Evolutionary conservation across 345 rosid genomes (phyloP), one percentile per base, ranked within the genome.

Genomic region (Populus simonii): DNA sequence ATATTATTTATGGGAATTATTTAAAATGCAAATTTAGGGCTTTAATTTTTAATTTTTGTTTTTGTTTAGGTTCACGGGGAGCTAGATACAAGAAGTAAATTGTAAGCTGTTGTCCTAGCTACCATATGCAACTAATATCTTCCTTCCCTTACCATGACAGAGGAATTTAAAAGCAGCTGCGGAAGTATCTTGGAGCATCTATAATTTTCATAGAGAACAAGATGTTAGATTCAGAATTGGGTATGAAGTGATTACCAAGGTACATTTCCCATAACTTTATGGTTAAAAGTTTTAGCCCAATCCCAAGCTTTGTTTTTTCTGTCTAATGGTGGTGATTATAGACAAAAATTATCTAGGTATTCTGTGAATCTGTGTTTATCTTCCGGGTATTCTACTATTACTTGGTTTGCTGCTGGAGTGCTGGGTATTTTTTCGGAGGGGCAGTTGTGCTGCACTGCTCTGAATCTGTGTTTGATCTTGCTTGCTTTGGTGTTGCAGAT

Each of bases 151-250:
- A 18, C 70, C 38, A 49, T 84, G 74, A 72, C 93, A 96, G 99
- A 92, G 75, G 84, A 93, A 88, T 71, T 83, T 92, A 57, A 89
- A 74, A 78, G 99, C 93, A 82, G 97, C 92, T 57, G 93, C 94
- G 10, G 98, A 96, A 80, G 85, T 96, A 78, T 79, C 92, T 68
- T 92, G 91, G 93, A 88, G 85, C 84, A 80, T 89, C 80, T 81
- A 81, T 79, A 81, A 96, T 77, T 96, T 96, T 74, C 92, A 89
- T 78, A 88, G 73, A 82, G 93, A 93, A 70, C 97, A 96, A 76
- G 96, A 91, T 80, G 89, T 93, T 72, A 82, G 96, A 76, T 63
- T 96, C 86, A 93, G 92, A 88, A 74, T 93, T 69, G 99, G 98
- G 72, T 87, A 90, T 71, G 97, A 93, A 84, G 76, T 91, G 78